Evolutionary conservation across 1,284 basidiomycete genomes (phyloP).

Genomic region (Tilletia setariae): DNA sequence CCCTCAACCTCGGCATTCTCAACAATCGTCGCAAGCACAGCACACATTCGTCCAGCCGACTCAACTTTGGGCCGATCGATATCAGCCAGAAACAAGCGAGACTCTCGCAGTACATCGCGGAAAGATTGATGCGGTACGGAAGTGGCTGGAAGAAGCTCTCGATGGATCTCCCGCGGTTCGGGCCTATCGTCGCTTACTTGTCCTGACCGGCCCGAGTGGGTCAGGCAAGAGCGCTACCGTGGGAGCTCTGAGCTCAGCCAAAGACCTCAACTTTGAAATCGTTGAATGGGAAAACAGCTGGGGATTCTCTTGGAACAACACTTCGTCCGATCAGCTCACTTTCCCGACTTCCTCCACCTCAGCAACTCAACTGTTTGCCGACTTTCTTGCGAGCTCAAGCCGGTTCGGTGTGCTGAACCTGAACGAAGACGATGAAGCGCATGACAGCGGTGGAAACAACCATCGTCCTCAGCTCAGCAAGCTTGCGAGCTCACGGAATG

Average conservation of each 20-base stretch:
- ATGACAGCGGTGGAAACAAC: not conserved
- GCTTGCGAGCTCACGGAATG: no score
- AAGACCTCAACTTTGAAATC: conserved; percentile 74
- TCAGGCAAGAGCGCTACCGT: conserved; percentile 85
- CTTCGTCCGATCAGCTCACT: not conserved
- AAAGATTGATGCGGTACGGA: conserved; percentile 78
- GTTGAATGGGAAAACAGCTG: conserved; percentile 74
- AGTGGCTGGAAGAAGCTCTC: conserved; percentile 81
- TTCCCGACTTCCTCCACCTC: conserved; percentile 15
- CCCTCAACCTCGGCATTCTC: not conserved
- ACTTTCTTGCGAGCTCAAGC: conserved; percentile 31
- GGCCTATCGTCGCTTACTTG: conserved; percentile 78
- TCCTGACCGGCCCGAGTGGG: conserved; percentile 83
- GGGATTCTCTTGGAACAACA: conserved; percentile 1
- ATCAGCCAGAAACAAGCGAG: conserved; percentile 1
- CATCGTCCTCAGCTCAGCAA: no score
- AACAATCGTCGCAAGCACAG: not conserved
- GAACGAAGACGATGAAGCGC: not conserved
- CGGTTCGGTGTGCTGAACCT: not conserved
- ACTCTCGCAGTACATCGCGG: conserved; percentile 83
- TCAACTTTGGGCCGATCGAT: conserved; percentile 5
- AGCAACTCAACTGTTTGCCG: conserved; percentile 35
- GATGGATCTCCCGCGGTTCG: conserved; percentile 64
- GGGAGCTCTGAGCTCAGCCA: conserved; percentile 63
- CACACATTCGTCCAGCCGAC: not conserved